phyloP scores from a whole-genome alignment of 2,329 filamentous ascomycete genomes.

The Emergomyces pasteurianus region DNA sequence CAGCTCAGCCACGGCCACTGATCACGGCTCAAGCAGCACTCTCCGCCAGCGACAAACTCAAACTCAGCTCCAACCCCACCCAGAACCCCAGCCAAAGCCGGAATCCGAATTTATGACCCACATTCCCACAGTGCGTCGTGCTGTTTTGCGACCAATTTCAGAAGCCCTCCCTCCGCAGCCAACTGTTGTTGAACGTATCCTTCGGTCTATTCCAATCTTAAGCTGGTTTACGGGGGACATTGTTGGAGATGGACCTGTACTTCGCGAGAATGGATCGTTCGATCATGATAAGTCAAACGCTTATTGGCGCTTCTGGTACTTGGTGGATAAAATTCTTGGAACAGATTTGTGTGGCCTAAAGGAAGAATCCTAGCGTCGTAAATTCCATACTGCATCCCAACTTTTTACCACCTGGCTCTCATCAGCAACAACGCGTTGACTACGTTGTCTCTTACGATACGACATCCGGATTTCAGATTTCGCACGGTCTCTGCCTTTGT shows the following conservation, averaged over 20 bases:
- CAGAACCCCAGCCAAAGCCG: slow-evolving; percentile 13
- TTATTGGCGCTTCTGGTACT: slow-evolving; percentile 51
- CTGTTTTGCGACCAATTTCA: slow-evolving; percentile 54
- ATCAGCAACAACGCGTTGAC: background rate
- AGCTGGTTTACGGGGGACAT: slow-evolving; percentile 55
- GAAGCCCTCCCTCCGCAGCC: slow-evolving; percentile 60
- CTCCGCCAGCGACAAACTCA: slow-evolving; percentile 19
- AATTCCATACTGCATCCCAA: background rate
- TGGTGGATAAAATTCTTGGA: slow-evolving; percentile 43
- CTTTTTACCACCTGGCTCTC: background rate
- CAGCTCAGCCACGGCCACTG: slow-evolving; percentile 30
- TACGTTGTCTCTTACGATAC: too few species aligned
- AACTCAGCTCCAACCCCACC: slow-evolving; percentile 10
- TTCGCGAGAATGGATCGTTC: slow-evolving; percentile 40
- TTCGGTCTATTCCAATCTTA: slow-evolving; percentile 56
- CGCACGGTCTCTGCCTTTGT: background rate
- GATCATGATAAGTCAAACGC: slow-evolving; percentile 55
- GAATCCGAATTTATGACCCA: slow-evolving; percentile 39
- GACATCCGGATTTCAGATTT: background rate
- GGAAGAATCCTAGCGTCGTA: slow-evolving; percentile 31
- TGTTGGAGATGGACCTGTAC: slow-evolving; percentile 34
- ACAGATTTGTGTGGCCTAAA: slow-evolving; percentile 51
- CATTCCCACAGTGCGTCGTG: slow-evolving; percentile 55
- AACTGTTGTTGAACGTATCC: slow-evolving; percentile 50
- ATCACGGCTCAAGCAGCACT: slow-evolving; percentile 12